Evolutionary conservation across 2,329 filamentous ascomycete species (phyloP).

Genomic region (Penicillium italicum): DNA sequence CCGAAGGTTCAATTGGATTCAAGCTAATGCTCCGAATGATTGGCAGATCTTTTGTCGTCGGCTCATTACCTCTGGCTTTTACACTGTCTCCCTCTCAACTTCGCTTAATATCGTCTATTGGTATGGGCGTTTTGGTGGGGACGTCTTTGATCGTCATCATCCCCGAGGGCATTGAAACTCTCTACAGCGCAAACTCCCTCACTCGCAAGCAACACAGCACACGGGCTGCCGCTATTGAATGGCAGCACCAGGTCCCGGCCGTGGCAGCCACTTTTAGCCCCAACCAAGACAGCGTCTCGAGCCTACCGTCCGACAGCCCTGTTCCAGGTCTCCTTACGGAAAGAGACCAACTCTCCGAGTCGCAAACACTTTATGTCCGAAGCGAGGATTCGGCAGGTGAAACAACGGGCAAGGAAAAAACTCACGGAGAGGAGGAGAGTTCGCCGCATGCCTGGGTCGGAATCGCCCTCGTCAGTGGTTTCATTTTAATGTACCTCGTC

Average conservation of each 20-base stretch:
- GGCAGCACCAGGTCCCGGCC: conserved; percentile 26
- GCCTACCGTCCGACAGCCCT: conserved; percentile 3
- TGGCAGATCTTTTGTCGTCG: conserved; percentile 85
- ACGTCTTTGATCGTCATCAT: conserved; percentile 97
- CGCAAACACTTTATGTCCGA: conserved; percentile 23
- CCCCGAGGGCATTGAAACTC: conserved; percentile 88
- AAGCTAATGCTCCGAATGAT: conserved; percentile 8
- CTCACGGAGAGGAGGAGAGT: conserved; percentile 38
- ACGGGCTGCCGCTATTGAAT: conserved; percentile 28
- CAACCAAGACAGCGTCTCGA: neutral
- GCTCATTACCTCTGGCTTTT: conserved; percentile 85
- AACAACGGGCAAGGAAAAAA: conserved; percentile 41
- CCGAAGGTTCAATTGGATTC: neutral
- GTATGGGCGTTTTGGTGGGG: conserved; percentile 89
- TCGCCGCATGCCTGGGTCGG: conserved; percentile 74
- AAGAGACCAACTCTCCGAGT: conserved; percentile 1
- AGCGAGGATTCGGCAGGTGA: conserved; percentile 32
- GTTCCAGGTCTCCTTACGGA: conserved; percentile 17
- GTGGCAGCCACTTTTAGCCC: conserved; percentile 11
- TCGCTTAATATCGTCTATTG: conserved; percentile 84
- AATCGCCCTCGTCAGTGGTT: conserved; percentile 79
- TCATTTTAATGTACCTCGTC: conserved; percentile 94
- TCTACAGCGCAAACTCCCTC: conserved; percentile 58
- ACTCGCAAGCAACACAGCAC: conserved; percentile 33
- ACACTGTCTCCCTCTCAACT: conserved; percentile 81